Evolutionary conservation across 1,284 basidiomycete genomes (phyloP).

Genomic region (Sporisorium reilianum): DNA sequence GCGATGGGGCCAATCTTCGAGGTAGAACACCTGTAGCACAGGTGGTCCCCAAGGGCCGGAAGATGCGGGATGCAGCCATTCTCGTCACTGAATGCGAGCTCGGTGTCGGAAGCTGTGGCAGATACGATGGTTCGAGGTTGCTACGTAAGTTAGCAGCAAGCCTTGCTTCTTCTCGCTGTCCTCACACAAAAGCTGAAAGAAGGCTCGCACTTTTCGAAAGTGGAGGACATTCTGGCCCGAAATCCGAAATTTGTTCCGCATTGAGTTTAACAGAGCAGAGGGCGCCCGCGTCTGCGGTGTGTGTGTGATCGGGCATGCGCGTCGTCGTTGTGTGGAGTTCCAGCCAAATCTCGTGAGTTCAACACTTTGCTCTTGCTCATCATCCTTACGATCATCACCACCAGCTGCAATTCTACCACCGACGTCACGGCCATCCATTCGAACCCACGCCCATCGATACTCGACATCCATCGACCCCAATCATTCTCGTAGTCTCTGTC

Average conservation of each 20-base stretch:
- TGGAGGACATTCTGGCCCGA: slow-evolving; percentile 31
- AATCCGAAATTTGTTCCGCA: slow-evolving; percentile 9
- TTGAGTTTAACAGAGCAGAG: slow-evolving; percentile 5
- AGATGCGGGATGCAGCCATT: neutral
- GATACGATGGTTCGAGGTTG: no score
- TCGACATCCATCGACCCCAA: neutral
- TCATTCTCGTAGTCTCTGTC: neutral
- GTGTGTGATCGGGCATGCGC: slow-evolving; percentile 53
- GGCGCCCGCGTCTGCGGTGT: neutral
- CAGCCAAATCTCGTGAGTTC: slow-evolving; percentile 24
- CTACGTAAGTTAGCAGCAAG: no score
- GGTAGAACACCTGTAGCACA: neutral
- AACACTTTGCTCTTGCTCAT: slow-evolving; percentile 10
- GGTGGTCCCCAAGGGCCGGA: neutral
- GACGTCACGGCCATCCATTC: neutral
- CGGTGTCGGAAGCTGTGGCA: no score
- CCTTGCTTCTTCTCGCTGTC: neutral
- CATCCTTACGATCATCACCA: slow-evolving; percentile 5
- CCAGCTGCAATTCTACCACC: neutral
- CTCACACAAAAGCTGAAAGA: neutral
- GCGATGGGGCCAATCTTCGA: neutral
- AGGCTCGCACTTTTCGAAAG: slow-evolving; percentile 12
- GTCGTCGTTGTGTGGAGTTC: slow-evolving; percentile 37
- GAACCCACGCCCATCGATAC: neutral
- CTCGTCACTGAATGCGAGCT: neutral